phyloP scores from a whole-genome alignment of 2,329 filamentous ascomycete genomes.

The Pseudogymnoascus sp. region DNA sequence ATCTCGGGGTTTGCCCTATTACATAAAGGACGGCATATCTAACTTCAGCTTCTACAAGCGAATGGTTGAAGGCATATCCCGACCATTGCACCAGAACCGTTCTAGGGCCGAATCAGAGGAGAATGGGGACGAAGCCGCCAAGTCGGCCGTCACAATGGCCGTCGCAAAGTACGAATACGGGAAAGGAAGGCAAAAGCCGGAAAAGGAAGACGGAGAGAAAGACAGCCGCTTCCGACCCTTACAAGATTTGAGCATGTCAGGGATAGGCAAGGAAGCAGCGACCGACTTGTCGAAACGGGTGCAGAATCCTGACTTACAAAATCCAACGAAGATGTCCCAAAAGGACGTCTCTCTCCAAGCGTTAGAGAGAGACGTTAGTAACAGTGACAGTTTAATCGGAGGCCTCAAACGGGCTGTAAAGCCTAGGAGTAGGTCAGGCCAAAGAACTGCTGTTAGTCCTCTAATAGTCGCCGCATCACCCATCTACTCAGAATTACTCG shows the following conservation, averaged over 20 bases:
- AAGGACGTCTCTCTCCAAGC: no score
- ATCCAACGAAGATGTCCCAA: no score
- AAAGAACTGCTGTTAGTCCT: neutral
- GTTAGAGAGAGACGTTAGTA: no score
- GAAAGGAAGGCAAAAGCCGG: neutral
- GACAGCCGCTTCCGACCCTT: neutral
- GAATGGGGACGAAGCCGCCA: neutral
- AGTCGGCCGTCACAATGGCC: neutral
- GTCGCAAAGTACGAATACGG: neutral
- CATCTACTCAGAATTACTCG: neutral
- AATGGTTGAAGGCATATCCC: neutral
- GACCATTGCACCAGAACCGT: neutral
- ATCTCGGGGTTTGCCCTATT: neutral
- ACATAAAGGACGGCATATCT: neutral
- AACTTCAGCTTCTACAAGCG: neutral
- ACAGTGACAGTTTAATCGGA: neutral
- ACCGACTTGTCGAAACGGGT: no score
- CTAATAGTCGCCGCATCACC: neutral
- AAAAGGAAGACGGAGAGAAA: neutral
- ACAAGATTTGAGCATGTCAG: neutral
- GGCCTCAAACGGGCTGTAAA: neutral
- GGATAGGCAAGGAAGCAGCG: neutral
- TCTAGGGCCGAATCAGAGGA: neutral
- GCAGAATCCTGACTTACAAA: no score
- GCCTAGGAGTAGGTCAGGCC: neutral